A percentile compares a stretch with the other conserved stretches of the same genome.
These are phyloP conservation scores for Plasmodium fragile DNA, from an alignment of 169 alveolate species.

Conservation along the genomic window DNA sequence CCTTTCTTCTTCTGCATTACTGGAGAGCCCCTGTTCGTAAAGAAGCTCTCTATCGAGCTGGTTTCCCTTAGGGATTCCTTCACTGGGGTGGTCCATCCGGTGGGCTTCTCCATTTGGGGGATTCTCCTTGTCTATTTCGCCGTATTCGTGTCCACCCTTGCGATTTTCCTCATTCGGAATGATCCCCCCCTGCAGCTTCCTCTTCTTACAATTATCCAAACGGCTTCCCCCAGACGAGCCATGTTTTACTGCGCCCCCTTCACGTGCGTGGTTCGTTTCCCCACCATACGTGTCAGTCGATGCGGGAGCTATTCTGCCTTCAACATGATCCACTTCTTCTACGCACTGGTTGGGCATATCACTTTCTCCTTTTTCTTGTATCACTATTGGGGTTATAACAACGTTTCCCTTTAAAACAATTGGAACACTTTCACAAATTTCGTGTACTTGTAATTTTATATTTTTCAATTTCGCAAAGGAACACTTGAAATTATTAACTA, in stretches of 20 bases:
- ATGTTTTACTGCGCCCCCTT: background rate
- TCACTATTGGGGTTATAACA: conserved; percentile 37
- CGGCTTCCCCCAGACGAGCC: background rate
- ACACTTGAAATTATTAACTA: conserved; percentile 58
- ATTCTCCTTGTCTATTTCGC: background rate
- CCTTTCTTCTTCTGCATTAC: background rate
- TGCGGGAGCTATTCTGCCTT: background rate
- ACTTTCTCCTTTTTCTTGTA: conserved; percentile 13
- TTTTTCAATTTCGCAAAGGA: conserved; percentile 80
- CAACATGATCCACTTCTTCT: background rate
- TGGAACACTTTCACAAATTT: conserved; percentile 26
- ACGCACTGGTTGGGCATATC: background rate
- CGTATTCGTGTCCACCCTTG: background rate
- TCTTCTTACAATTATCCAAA: conserved; percentile 1
- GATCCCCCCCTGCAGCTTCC: background rate
- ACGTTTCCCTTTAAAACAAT: conserved; percentile 62
- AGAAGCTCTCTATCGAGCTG: background rate
- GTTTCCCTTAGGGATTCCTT: background rate
- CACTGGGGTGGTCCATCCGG: conserved; percentile 7
- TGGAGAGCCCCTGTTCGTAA: background rate
- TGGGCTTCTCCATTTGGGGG: background rate
- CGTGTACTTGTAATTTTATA: conserved; percentile 18
- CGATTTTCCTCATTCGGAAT: background rate
- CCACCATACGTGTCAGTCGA: background rate
- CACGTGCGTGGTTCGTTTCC: background rate